Evolutionary conservation across 2,329 filamentous ascomycete genomes (phyloP).

Genomic region (Monosporascus cannonballus): DNA sequence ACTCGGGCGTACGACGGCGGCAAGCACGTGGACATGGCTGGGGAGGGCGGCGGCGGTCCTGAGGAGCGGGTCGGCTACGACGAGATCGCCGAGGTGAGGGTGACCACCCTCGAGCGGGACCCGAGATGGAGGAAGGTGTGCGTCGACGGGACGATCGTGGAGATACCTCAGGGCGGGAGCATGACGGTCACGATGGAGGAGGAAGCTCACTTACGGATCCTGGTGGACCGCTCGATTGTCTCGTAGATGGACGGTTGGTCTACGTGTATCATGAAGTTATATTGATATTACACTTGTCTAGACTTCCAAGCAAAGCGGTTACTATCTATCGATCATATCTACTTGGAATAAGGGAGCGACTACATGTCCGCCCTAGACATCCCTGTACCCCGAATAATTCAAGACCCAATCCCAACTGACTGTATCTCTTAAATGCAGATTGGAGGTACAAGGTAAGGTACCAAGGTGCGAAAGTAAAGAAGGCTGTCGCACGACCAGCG

Average conservation of each 20-base stretch:
- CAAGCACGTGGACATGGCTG: slow-evolving; percentile 44
- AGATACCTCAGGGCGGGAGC: slow-evolving; percentile 63
- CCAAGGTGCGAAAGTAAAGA: too few relatives aligned
- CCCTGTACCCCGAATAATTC: too few relatives aligned
- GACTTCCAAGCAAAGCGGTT: too few relatives aligned
- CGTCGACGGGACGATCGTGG: slow-evolving; percentile 84
- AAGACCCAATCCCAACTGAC: too few relatives aligned
- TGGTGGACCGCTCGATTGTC: slow-evolving; percentile 31
- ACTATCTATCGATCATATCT: too few relatives aligned
- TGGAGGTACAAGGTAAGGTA: too few relatives aligned
- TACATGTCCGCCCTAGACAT: too few relatives aligned
- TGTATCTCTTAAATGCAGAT: too few relatives aligned
- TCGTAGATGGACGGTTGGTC: neutral
- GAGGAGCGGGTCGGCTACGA: slow-evolving; percentile 62
- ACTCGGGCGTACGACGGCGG: slow-evolving; percentile 53
- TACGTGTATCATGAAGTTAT: too few relatives aligned
- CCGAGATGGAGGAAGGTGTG: slow-evolving; percentile 77
- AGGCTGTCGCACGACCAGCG: too few relatives aligned
- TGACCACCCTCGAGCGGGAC: slow-evolving; percentile 64
- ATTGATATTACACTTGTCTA: too few relatives aligned
- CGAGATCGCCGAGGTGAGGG: slow-evolving; percentile 58
- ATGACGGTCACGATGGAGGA: slow-evolving; percentile 56
- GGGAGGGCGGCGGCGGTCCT: slow-evolving; percentile 5
- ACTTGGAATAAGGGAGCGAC: too few relatives aligned
- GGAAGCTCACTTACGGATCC: slow-evolving; percentile 34